These are phyloP conservation scores for Beauveria rudraprayagi DNA, from an alignment of 2,329 filamentous ascomycete genomes.

Conservation along the genomic window DNA sequence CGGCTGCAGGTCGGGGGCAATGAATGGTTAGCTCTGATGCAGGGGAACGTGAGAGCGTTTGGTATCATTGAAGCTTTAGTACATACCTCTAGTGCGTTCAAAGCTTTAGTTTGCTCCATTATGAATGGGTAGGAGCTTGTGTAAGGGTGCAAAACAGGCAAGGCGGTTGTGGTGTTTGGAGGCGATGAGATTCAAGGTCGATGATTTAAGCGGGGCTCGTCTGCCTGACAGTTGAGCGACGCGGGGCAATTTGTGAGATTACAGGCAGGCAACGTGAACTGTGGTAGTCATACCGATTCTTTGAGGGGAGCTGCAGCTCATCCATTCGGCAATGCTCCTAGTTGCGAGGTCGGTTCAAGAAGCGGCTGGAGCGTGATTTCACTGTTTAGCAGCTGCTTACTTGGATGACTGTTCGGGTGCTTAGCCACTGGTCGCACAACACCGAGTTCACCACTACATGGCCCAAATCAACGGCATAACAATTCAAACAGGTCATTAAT, in stretches of 20 bases:
- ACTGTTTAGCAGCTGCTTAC: too few species aligned
- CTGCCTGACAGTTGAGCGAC: slow-evolving; percentile 7
- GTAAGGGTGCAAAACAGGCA: slow-evolving; percentile 9
- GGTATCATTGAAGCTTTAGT: not conserved
- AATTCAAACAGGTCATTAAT: too few species aligned
- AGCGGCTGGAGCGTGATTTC: too few species aligned
- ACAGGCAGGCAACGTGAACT: not conserved
- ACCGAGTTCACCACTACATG: too few species aligned
- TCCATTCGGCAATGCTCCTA: too few species aligned
- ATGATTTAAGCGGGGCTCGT: slow-evolving; percentile 3
- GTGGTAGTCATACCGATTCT: too few species aligned
- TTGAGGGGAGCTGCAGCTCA: too few species aligned
- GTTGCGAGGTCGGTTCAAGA: too few species aligned
- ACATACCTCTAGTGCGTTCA: slow-evolving; percentile 54
- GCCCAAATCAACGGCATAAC: too few species aligned
- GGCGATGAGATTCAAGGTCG: slow-evolving; percentile 5
- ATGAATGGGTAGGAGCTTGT: slow-evolving; percentile 14
- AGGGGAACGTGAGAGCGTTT: not conserved
- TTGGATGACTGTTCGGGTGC: too few species aligned
- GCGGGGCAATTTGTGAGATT: slow-evolving; percentile 2
- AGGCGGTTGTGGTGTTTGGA: slow-evolving; percentile 7
- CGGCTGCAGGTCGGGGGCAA: slow-evolving; percentile 51
- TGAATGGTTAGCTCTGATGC: not conserved
- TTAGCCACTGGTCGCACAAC: too few species aligned
- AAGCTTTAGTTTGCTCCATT: slow-evolving; percentile 68